A percentile compares a stretch with the other conserved stretches of the same genome.
These are phyloP conservation scores for Nakazawaea sp. DNA, from an alignment of 805 yeast species.

Conservation along the genomic window DNA sequence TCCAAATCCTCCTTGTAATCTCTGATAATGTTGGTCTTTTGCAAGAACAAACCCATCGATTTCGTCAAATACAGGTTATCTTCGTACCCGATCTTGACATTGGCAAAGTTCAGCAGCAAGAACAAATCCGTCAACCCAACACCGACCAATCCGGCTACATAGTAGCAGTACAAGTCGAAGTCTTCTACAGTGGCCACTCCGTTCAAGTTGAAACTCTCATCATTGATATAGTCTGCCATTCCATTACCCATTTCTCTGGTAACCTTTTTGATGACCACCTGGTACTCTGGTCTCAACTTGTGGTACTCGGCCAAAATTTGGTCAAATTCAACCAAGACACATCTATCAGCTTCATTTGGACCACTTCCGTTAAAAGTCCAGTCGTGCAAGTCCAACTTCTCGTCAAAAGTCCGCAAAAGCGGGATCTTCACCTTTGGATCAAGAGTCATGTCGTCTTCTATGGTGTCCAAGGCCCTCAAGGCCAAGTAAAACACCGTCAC, in stretches of 20 bases:
- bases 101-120: slow-evolving; percentile 68
- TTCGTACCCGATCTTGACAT: slow-evolving; percentile 31
- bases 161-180: slow-evolving; percentile 88
- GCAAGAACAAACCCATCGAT: slow-evolving; percentile 92
- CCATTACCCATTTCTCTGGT: slow-evolving; percentile 91
- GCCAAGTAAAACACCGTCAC: slow-evolving; percentile 81
- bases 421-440: slow-evolving; percentile 68
- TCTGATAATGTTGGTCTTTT: slow-evolving; percentile 92
- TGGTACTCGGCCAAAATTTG: slow-evolving; percentile 64
- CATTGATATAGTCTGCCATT: slow-evolving; percentile 87
- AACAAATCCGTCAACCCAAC: slow-evolving; percentile 87
- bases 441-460: slow-evolving; percentile 93
- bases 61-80: slow-evolving; percentile 56
- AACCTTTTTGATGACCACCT: slow-evolving; percentile 70
- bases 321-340: slow-evolving; percentile 76
- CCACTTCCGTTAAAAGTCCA: slow-evolving; percentile 80
- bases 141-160: slow-evolving; percentile 97
- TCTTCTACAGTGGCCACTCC: slow-evolving; percentile 78
- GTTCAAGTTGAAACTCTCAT: slow-evolving; percentile 68
- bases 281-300: slow-evolving; percentile 65
- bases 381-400: slow-evolving; percentile 52
- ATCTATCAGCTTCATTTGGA: slow-evolving; percentile 74
- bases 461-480: slow-evolving; percentile 87
- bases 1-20: slow-evolving; percentile 88
- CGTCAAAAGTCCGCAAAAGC: slow-evolving; percentile 59